phyloP scores from a whole-genome alignment of 768 basidiomycete species.

The Tephrocybe sp. region DNA sequence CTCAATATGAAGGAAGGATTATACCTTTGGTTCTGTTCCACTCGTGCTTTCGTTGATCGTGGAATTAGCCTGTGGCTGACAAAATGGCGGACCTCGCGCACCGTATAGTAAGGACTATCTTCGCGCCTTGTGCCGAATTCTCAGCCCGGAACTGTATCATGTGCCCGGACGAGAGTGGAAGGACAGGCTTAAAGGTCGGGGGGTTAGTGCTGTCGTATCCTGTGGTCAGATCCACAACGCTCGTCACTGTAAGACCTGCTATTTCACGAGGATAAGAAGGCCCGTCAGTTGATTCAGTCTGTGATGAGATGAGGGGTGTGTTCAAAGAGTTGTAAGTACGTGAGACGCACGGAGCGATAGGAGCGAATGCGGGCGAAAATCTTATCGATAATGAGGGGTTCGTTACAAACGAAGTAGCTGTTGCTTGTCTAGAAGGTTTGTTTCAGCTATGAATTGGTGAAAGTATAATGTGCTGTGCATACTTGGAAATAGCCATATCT shows the following conservation, averaged over 20 bases:
- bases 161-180: constrained; percentile 77
- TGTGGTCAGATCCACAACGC: constrained; percentile 72
- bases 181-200: constrained; percentile 57
- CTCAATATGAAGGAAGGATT: not conserved
- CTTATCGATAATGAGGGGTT: constrained; percentile 59
- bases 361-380: constrained; percentile 72
- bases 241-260: constrained; percentile 57
- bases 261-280: constrained; percentile 61
- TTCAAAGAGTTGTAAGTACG: not conserved
- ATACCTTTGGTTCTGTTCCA: constrained; percentile 85
- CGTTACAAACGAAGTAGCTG: constrained; percentile 77
- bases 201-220: constrained; percentile 78
- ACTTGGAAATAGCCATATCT: constrained; percentile 85
- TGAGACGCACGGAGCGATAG: constrained; percentile 40
- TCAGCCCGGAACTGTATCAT: constrained; percentile 82
- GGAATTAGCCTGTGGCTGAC: constrained; percentile 25
- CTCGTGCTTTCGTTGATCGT: too few relatives aligned
- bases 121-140: constrained; percentile 37
- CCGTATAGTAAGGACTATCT: constrained; percentile 72
- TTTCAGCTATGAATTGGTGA: too few relatives aligned
- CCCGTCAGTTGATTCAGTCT: constrained; percentile 15
- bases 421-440: constrained; percentile 65
- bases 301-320: not conserved
- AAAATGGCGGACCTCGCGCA: constrained; percentile 25
- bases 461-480: too few relatives aligned